Evolutionary conservation across 2,329 filamentous ascomycete genomes (phyloP).

Genomic region (Monosporascus ibericus): DNA sequence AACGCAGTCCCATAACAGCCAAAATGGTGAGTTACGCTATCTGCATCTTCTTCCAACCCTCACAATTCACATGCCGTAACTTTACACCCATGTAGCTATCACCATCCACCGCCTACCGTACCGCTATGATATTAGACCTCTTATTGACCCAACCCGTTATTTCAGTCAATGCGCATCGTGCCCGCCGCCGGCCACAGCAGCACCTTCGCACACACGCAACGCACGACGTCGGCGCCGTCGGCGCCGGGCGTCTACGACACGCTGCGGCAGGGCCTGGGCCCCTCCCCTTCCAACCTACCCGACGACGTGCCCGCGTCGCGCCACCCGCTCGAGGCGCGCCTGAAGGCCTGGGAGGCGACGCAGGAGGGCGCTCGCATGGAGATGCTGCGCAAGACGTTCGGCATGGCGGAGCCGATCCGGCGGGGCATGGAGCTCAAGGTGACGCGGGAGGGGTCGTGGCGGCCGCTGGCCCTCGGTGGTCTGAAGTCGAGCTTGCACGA

Average conservation of each 20-base stretch:
- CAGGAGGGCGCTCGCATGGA: slow-evolving; percentile 87
- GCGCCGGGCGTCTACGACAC: slow-evolving; percentile 92
- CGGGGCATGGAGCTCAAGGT: slow-evolving; percentile 95
- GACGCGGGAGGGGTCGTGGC: slow-evolving; percentile 72
- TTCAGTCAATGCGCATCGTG: slow-evolving; percentile 81
- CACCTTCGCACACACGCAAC: slow-evolving; percentile 56
- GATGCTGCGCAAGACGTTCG: slow-evolving; percentile 77
- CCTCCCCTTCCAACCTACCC: slow-evolving; percentile 34
- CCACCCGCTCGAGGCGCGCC: slow-evolving; percentile 88
- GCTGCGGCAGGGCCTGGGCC: slow-evolving; percentile 75
- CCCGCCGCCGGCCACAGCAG: slow-evolving; percentile 63
- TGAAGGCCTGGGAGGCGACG: slow-evolving; percentile 83
- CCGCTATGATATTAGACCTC: no score
- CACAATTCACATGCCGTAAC: neutral
- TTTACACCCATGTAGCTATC: neutral
- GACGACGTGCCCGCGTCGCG: slow-evolving; percentile 50
- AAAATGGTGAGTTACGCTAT: slow-evolving; percentile 41
- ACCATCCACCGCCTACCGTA: slow-evolving; percentile 6
- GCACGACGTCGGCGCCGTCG: slow-evolving; percentile 71
- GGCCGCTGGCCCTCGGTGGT: slow-evolving; percentile 64
- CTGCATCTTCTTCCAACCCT: neutral
- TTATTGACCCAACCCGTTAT: slow-evolving; percentile 4
- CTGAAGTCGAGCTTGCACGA: slow-evolving; percentile 65
- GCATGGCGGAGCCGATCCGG: slow-evolving; percentile 86
- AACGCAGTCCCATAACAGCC: slow-evolving; percentile 17